Conservation (phyloP, 176 grass and related monocot genomes). For the Aechmea fasciata region DNA sequence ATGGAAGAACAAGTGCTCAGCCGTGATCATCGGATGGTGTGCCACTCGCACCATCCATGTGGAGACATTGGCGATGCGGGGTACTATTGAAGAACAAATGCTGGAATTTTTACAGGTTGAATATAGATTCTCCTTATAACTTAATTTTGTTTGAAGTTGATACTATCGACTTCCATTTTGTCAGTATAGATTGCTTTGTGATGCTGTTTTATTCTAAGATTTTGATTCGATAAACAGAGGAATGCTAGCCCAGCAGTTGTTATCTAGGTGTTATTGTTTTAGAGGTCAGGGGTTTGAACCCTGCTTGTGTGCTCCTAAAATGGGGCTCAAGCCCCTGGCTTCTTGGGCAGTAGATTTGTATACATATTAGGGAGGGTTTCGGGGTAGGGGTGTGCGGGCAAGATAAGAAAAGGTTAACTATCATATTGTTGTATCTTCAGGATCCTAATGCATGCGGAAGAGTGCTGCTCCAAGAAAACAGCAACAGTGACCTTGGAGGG, state of each 20-base stretch:
- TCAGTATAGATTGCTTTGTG: not conserved
- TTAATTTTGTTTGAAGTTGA: not conserved
- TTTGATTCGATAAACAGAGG: not conserved
- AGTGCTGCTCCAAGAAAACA: slow-evolving; percentile 45
- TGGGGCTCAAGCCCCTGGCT: too few species aligned
- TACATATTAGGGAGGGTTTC: not conserved
- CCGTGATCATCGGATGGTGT: slow-evolving; percentile 87
- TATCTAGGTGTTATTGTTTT: not conserved
- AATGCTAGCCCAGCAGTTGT: not conserved
- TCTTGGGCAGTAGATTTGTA: not conserved
- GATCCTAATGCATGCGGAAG: slow-evolving; percentile 59
- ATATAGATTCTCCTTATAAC: not conserved
- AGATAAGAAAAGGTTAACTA: not conserved
- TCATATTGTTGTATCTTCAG: slow-evolving; percentile 23
- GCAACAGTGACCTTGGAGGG: slow-evolving; percentile 49
- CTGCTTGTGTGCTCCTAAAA: too few species aligned
- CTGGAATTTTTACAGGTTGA: slow-evolving; percentile 64
- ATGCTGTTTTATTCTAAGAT: not conserved
- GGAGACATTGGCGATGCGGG: slow-evolving; percentile 80
- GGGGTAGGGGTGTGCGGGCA: not conserved
- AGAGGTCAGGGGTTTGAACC: not conserved
- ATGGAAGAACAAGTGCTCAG: slow-evolving; percentile 98
- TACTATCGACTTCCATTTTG: not conserved
- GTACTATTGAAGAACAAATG: slow-evolving; percentile 98
- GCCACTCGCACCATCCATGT: slow-evolving; percentile 85